These are phyloP conservation scores for Mycena rebaudengoi DNA, from an alignment of 768 basidiomycete genomes.

Conservation along the genomic window DNA sequence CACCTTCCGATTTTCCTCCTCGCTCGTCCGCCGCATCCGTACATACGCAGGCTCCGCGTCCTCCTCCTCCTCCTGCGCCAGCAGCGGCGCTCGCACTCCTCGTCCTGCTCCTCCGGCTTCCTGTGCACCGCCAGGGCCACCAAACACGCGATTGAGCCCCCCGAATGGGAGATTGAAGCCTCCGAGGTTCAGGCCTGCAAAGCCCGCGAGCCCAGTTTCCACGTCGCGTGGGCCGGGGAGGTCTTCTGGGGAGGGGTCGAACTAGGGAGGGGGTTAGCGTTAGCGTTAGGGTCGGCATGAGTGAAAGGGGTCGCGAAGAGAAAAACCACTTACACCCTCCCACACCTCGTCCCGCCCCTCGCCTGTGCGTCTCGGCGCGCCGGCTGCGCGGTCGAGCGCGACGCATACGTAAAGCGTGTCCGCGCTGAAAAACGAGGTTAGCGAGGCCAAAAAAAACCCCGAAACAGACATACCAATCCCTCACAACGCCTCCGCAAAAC, in stretches of 20 bases:
- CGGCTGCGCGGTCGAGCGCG: constrained; percentile 24
- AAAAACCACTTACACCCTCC: constrained; percentile 13
- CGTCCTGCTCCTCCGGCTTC: background rate
- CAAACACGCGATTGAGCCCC: constrained; percentile 2
- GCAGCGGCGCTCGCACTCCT: background rate
- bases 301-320: background rate
- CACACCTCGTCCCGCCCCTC: constrained; percentile 15
- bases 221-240: constrained; percentile 6
- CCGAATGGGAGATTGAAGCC: constrained; percentile 16
- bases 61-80: constrained; percentile 13
- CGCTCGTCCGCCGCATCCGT: constrained; percentile 21
- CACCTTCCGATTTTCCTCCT: constrained; percentile 17
- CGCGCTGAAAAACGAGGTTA: background rate
- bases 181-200: background rate
- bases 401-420: constrained; percentile 27
- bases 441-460: background rate
- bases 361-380: constrained; percentile 2
- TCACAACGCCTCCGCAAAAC: constrained; percentile 24
- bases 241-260: constrained; percentile 21
- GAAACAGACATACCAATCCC: constrained; percentile 16
- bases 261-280: background rate
- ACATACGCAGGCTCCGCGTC: constrained; percentile 27
- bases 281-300: background rate
- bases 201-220: constrained; percentile 18
- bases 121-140: constrained; percentile 13